Percentiles rank a stretch among this genome's conserved stretches.
Conservation (phyloP, 192 early-diverging fungal genomes). For the Backusella westeae region DNA sequence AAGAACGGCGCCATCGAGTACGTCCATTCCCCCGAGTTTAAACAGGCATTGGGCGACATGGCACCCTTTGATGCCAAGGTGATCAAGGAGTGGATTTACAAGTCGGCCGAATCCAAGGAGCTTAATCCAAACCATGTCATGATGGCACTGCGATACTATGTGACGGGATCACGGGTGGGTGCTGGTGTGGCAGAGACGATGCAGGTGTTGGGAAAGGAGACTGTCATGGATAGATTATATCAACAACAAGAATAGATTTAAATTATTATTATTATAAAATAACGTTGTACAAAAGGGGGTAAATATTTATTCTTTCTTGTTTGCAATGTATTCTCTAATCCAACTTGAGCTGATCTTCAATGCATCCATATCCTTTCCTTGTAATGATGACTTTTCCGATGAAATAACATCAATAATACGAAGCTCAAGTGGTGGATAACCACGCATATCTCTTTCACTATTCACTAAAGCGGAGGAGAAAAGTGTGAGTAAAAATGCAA, state of each 20-base stretch:
- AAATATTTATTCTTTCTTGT: background rate
- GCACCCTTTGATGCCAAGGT: slow-evolving; percentile 24
- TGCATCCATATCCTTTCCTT: slow-evolving; percentile 41
- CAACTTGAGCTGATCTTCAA: slow-evolving; percentile 80
- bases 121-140: slow-evolving; percentile 52
- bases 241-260: background rate
- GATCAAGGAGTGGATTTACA: slow-evolving; percentile 40
- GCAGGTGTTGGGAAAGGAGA: slow-evolving; percentile 41
- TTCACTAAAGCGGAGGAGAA: slow-evolving; percentile 61
- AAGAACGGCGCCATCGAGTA: slow-evolving; percentile 31
- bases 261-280: background rate
- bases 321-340: slow-evolving; percentile 62
- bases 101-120: slow-evolving; percentile 32
- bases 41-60: background rate
- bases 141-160: slow-evolving; percentile 62
- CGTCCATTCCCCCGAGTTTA: background rate
- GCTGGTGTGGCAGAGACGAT: slow-evolving; percentile 57
- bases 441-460: slow-evolving; percentile 56
- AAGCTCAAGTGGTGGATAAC: slow-evolving; percentile 56
- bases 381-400: slow-evolving; percentile 33
- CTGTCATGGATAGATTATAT: slow-evolving; percentile 30
- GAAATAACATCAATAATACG: slow-evolving; percentile 72
- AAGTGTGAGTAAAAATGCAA: background rate
- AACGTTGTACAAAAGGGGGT: background rate
- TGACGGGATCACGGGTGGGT: slow-evolving; percentile 62